Evolutionary conservation across 139 green algal species (phyloP), one percentile per base, ranked within the genome.

Genomic region (Chlamydomonas schloesseri): DNA sequence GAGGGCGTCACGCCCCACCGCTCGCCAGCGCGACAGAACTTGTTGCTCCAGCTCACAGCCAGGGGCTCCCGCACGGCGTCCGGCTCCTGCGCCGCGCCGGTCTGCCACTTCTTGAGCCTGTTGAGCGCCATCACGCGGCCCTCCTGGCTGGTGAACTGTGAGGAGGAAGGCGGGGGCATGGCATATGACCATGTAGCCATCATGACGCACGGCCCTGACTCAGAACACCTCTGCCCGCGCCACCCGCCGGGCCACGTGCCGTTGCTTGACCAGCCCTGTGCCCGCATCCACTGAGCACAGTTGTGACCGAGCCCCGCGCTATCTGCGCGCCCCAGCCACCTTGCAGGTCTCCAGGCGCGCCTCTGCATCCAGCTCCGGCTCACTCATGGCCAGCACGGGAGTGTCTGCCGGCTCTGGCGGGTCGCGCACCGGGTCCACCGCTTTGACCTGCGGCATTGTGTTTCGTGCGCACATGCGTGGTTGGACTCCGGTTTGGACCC

Each of bases 141-240:
- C 42, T 60, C 71, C 42, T 60, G 37, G 71, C 71, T 77, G 24
- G 42, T 77, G 71, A 77, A 77, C 71, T 77, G 42, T 42, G n/a
- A n/a, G 42, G 28, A 42, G 3, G 11, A 31, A 17, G 53, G n/a
- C n/a, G n/a, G n/a, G n/a, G n/a, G n/a, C n/a, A n/a, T n/a, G n/a
- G n/a, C n/a, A n/a, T n/a, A n/a, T n/a, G n/a, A n/a, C n/a, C n/a
- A n/a, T n/a, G n/a, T n/a, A n/a, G n/a, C n/a, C n/a, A n/a, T n/a
- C n/a, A n/a, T n/a, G n/a, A n/a, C n/a, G n/a, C n/a, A n/a, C n/a
- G n/a, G n/a, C n/a, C n/a, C n/a, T n/a, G n/a, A n/a, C n/a, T n/a
- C n/a, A n/a, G 31, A 23, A 29, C 42, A n/a, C n/a, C n/a, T n/a
- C n/a, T n/a, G n/a, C n/a, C n/a, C n/a, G n/a, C n/a, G n/a, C n/a